Percentiles rank a stretch among this genome's conserved stretches.
phyloP scores from a whole-genome alignment of 495 filamentous ascomycete genomes.

The Daldinia grandis region DNA sequence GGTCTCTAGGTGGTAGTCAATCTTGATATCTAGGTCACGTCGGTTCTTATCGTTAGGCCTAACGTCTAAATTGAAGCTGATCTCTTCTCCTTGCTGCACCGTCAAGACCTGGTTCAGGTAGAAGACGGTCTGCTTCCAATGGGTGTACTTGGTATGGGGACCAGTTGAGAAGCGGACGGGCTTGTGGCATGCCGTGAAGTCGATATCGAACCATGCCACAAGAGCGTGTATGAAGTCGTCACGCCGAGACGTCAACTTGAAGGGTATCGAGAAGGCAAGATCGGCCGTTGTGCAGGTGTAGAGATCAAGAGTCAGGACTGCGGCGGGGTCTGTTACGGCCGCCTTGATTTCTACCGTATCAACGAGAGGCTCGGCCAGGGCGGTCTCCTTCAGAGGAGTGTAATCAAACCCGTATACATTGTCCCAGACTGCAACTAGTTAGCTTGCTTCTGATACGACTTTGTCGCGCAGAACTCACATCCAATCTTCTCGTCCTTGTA shows the following conservation, averaged over 20 bases:
- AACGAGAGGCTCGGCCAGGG: constrained; percentile 75
- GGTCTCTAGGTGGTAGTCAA: constrained; percentile 82
- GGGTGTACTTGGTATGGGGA: constrained; percentile 89
- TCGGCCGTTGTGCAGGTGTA: constrained; percentile 72
- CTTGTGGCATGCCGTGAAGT: constrained; percentile 94
- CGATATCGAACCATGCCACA: constrained; percentile 98
- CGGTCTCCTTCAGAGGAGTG: constrained; percentile 73
- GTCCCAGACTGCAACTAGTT: constrained; percentile 71
- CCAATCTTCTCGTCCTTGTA: constrained; percentile 79
- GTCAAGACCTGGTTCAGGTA: constrained; percentile 86
- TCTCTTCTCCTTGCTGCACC: constrained; percentile 77
- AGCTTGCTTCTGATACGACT: constrained; percentile 30
- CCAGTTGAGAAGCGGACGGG: constrained; percentile 85
- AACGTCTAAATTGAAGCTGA: constrained; percentile 77
- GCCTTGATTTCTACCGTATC: constrained; percentile 77
- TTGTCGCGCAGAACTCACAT: constrained; percentile 54
- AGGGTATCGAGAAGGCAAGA: constrained; percentile 70
- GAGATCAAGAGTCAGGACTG: constrained; percentile 74
- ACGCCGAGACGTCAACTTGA: constrained; percentile 73
- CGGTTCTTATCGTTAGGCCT: constrained; percentile 93
- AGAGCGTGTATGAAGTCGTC: constrained; percentile 94
- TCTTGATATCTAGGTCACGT: constrained; percentile 90
- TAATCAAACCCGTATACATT: constrained; percentile 84
- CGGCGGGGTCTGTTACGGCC: constrained; percentile 75
- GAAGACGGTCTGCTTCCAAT: constrained; percentile 96